These are phyloP conservation scores for Diutina sp. DNA, from an alignment of 1,139 yeast species.

Conservation along the genomic window DNA sequence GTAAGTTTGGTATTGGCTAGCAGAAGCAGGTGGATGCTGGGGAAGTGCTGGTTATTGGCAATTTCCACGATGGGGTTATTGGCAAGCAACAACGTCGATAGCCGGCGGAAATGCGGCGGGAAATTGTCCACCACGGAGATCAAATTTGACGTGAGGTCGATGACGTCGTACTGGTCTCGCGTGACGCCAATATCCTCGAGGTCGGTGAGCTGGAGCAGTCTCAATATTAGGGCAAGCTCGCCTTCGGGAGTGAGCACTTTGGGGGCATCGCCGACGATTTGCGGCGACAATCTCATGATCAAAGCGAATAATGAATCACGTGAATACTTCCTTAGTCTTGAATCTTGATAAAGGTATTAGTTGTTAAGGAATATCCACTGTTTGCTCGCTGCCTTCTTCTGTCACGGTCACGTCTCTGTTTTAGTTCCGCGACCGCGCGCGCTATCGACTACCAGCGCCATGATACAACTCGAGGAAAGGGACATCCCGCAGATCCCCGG, in stretches of 20 bases:
- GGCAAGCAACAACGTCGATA: slow-evolving; percentile 42
- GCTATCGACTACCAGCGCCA: slow-evolving; percentile 5
- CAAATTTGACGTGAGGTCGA: slow-evolving; percentile 61
- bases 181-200: slow-evolving; percentile 24
- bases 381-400: too few species aligned
- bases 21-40: slow-evolving; percentile 32
- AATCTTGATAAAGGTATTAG: too few species aligned
- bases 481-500: slow-evolving; percentile 83
- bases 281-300: slow-evolving; percentile 26
- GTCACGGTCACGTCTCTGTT: too few species aligned
- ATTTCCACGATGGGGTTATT: slow-evolving; percentile 40
- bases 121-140: slow-evolving; percentile 39
- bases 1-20: slow-evolving; percentile 39
- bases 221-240: slow-evolving; percentile 21
- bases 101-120: slow-evolving; percentile 26
- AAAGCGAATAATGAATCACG: background rate
- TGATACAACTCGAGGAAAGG: slow-evolving; percentile 37
- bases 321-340: too few species aligned
- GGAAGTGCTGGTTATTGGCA: slow-evolving; percentile 9
- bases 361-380: too few species aligned
- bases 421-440: background rate
- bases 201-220: slow-evolving; percentile 19
- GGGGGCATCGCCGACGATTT: slow-evolving; percentile 19
- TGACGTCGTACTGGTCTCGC: slow-evolving; percentile 28
- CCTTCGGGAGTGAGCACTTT: slow-evolving; percentile 24